Evolutionary conservation across 352 stramenopile genomes (phyloP).

Genomic region (Phytophthora tentaculata): DNA sequence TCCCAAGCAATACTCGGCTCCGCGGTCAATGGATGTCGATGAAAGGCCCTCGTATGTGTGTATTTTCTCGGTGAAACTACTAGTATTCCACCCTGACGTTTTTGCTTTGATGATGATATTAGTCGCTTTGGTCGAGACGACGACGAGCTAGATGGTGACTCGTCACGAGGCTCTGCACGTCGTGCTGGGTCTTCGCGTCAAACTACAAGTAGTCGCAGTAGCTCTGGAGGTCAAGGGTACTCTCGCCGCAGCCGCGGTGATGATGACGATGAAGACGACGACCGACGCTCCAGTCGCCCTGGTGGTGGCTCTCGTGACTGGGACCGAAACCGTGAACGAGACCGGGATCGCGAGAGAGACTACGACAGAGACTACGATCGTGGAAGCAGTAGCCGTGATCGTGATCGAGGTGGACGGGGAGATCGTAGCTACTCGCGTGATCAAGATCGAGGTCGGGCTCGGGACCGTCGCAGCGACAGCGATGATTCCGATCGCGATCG

Average conservation of each 20-base stretch:
- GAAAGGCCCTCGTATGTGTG: conserved; percentile 79
- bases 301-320: conserved; percentile 41
- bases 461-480: conserved; percentile 27
- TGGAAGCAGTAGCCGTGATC: conserved; percentile 42
- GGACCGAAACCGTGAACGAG: conserved; percentile 41
- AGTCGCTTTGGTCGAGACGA: conserved; percentile 82
- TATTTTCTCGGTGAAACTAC: too few relatives aligned
- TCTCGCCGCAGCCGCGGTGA: conserved; percentile 45
- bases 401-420: conserved; percentile 45
- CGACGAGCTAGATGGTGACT: conserved; percentile 65
- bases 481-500: conserved; percentile 42
- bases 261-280: conserved; percentile 57
- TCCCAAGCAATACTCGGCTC: conserved; percentile 81
- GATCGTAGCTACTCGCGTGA: conserved; percentile 43
- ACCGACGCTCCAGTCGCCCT: conserved; percentile 36
- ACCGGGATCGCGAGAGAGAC: conserved; percentile 44
- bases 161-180: conserved; percentile 32
- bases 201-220: conserved; percentile 17
- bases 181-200: conserved; percentile 28
- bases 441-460: conserved; percentile 32
- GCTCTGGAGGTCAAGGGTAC: conserved; percentile 24
- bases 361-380: conserved; percentile 36
- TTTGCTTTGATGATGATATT: neutral
- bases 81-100: neutral
- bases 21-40: conserved; percentile 74